Conservation (phyloP, 306 rosid genomes). For the Rosa chinensis region DNA sequence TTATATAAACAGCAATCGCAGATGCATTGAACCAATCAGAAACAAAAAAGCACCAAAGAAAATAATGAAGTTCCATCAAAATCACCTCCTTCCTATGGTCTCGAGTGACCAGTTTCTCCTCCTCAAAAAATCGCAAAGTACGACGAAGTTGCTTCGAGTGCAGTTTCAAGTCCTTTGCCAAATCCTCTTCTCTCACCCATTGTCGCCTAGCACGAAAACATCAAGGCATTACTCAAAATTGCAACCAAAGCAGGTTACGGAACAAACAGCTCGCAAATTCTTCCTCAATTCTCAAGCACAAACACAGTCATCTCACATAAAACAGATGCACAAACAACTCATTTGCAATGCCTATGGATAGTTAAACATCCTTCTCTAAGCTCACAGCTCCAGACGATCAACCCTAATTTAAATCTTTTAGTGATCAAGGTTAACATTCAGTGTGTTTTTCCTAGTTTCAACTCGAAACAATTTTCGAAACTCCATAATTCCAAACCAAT, state of each 20-base stretch:
- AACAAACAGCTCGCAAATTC: conserved; percentile 5
- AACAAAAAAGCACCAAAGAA: conserved; percentile 11
- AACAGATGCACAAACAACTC: neutral
- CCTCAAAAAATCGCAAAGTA: conserved; percentile 80
- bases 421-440: neutral
- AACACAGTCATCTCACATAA: neutral
- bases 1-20: neutral
- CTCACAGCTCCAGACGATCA: neutral
- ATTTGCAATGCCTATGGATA: neutral
- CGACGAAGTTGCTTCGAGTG: conserved; percentile 92
- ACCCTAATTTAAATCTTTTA: neutral
- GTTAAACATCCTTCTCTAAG: neutral
- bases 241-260: neutral
- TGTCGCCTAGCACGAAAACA: conserved; percentile 54
- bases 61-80: conserved; percentile 19
- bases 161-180: conserved; percentile 91
- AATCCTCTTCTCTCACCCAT: conserved; percentile 97
- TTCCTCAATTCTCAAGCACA: conserved; percentile 4
- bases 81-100: conserved; percentile 91
- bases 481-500: neutral
- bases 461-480: neutral
- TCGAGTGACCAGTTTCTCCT: conserved; percentile 85
- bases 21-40: neutral
- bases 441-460: neutral
- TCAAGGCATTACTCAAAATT: neutral